These are phyloP conservation scores for Russula vinacea DNA, from an alignment of 768 basidiomycete genomes.

Conservation along the genomic window DNA sequence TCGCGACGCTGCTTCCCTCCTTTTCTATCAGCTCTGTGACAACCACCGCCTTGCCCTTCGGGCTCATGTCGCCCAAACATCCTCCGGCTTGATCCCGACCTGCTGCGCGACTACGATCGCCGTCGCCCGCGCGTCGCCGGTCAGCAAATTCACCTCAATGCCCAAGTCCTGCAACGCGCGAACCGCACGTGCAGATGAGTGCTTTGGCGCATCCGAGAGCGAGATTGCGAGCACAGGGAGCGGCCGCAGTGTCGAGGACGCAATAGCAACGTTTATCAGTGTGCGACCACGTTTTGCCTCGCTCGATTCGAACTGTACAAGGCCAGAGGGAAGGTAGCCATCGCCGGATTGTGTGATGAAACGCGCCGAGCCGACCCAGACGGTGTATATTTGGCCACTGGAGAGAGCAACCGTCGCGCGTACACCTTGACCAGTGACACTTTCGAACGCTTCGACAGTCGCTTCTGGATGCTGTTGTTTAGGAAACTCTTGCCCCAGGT, in stretches of 20 bases:
- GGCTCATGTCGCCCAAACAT: slow-evolving; percentile 92
- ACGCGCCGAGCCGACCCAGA: slow-evolving; percentile 72
- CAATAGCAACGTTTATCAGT: slow-evolving; percentile 80
- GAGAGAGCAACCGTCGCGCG: slow-evolving; percentile 60
- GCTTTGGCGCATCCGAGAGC: slow-evolving; percentile 82
- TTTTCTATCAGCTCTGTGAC: slow-evolving; percentile 76
- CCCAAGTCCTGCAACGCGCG: slow-evolving; percentile 82
- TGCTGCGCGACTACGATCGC: slow-evolving; percentile 86
- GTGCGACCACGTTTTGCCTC: slow-evolving; percentile 77
- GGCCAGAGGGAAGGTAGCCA: slow-evolving; percentile 53
- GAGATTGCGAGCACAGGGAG: slow-evolving; percentile 77
- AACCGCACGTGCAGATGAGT: slow-evolving; percentile 80
- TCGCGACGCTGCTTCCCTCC: slow-evolving; percentile 74
- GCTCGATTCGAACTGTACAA: slow-evolving; percentile 62
- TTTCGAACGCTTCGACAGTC: slow-evolving; percentile 72
- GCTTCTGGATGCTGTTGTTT: slow-evolving; percentile 48
- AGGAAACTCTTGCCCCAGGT: slow-evolving; percentile 70
- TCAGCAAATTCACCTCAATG: slow-evolving; percentile 89
- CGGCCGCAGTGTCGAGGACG: slow-evolving; percentile 42
- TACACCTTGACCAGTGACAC: slow-evolving; percentile 85
- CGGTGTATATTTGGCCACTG: slow-evolving; percentile 44
- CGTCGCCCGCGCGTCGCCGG: slow-evolving; percentile 84
- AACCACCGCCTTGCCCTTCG: slow-evolving; percentile 89
- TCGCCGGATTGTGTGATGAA: slow-evolving; percentile 61
- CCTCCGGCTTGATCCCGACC: slow-evolving; percentile 78